Evolutionary conservation across 148 eudicot species (phyloP).

Genomic region (Rhododendron williamsianum): DNA sequence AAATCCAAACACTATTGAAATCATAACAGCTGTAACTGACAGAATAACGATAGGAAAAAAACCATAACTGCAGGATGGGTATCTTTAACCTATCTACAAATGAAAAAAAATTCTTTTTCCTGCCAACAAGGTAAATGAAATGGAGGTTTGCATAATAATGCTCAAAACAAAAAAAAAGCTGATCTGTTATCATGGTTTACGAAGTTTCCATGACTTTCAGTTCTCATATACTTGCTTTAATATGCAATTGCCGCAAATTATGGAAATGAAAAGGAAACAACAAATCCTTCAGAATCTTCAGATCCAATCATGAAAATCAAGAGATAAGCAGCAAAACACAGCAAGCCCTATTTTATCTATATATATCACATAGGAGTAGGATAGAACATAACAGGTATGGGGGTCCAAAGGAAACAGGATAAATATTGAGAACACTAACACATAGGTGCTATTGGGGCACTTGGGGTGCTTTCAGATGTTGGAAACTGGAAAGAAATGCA

Average conservation of each 20-base stretch:
- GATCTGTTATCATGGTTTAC: background rate
- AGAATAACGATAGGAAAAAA: background rate
- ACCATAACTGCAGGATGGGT: background rate
- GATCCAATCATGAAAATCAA: background rate
- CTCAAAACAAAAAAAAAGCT: background rate
- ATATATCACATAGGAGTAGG: background rate
- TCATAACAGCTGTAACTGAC: background rate
- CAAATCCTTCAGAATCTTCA: background rate
- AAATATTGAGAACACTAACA: background rate
- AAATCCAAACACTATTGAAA: background rate
- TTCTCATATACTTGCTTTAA: background rate
- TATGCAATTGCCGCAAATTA: background rate
- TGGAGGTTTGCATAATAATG: background rate
- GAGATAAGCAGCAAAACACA: background rate
- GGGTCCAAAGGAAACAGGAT: background rate
- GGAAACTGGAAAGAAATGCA: background rate
- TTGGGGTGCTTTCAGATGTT: background rate
- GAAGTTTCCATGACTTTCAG: background rate
- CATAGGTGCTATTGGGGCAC: background rate
- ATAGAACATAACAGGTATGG: background rate
- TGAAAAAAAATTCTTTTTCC: background rate
- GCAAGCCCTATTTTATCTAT: background rate
- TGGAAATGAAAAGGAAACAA: background rate
- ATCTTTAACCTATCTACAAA: background rate
- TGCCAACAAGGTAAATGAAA: background rate